Percentiles rank a stretch among this genome's conserved stretches.
Evolutionary conservation across 2,329 filamentous ascomycete genomes (phyloP).

Genomic region (Rhinocladiella similis): DNA sequence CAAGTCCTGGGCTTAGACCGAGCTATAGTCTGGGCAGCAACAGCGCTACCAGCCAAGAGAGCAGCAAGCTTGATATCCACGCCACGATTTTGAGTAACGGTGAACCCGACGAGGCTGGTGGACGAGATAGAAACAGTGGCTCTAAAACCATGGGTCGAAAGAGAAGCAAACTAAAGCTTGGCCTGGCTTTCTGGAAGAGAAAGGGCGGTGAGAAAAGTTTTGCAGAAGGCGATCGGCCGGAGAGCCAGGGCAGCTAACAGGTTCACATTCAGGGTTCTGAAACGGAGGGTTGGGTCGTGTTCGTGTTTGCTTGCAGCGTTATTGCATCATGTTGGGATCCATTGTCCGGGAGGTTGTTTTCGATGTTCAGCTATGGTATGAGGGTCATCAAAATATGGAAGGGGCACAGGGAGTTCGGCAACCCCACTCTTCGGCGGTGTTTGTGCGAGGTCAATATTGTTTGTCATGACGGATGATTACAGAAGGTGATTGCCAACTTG

Average conservation of each 20-base stretch:
- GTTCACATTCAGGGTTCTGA: no score
- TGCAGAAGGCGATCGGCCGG: slow-evolving; percentile 1
- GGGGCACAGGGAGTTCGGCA: neutral
- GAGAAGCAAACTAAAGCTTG: slow-evolving; percentile 27
- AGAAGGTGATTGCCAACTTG: neutral
- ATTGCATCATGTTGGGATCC: neutral
- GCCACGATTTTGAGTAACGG: slow-evolving; percentile 28
- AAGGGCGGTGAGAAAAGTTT: slow-evolving; percentile 21
- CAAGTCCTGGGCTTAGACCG: slow-evolving; percentile 15
- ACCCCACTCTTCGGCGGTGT: neutral
- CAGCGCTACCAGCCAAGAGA: slow-evolving; percentile 25
- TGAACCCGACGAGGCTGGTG: slow-evolving; percentile 15
- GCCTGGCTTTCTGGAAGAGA: slow-evolving; percentile 28
- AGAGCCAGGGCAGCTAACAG: neutral
- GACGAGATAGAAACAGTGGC: slow-evolving; percentile 22
- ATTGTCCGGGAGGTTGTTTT: neutral
- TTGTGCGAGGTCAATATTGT: neutral
- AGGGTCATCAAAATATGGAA: neutral
- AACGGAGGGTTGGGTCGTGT: neutral
- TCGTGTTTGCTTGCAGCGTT: neutral
- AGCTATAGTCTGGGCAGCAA: slow-evolving; percentile 29
- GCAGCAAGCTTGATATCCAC: slow-evolving; percentile 28
- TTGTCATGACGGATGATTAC: neutral
- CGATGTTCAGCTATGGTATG: neutral
- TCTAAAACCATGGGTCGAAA: slow-evolving; percentile 24